Evolutionary conservation across 768 basidiomycete species (phyloP), one percentile per base, ranked within the genome.

Genomic region (Serendipita sp.): DNA sequence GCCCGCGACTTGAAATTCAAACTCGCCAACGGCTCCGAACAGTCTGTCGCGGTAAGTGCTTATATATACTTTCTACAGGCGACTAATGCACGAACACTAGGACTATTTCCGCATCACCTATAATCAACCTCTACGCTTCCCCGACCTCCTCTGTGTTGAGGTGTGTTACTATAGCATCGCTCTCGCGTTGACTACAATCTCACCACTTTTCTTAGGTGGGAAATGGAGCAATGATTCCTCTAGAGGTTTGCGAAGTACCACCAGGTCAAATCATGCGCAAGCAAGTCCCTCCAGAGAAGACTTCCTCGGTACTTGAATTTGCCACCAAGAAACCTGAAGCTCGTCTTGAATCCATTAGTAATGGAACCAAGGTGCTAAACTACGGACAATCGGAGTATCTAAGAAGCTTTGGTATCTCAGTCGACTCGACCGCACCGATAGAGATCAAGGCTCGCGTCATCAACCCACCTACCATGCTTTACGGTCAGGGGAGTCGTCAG

Each of bases 341-440:
- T 0, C 79, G 85, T 9, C 75, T 89, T 5, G 69, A 66, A 1
- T 79, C 78, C 63, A 86, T 88, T 53, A 65, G 61, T 1, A 70
- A 76, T 16, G 86, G 84, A 1, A 71, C 85, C 67, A 20, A 66
- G 45, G 69, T 70, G 3, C 65, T 71, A 22, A 77, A 79, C 28
- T 88, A 88, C 66, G 83, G 84, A 0, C 82, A 85, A 70, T 87
- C 85, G 0, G 81, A 88, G 70, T 88, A 86, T 65, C 80, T 90
- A 34, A 77, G 79, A 43, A 77, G 83, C 69, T 90, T 90, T 65
- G 86, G 86, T 5, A 81, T 91, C 78, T 65, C 74, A 2, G 82
- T 91, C 20, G 75, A 74, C 17, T 65, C 81, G 56, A 65, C 71
- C 3, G 78, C 77, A 3, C 83, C 86, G 0, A 74, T 88, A 38